These are phyloP conservation scores for Ophiocytium majus DNA, from an alignment of 352 stramenopile species.

Conservation along the genomic window DNA sequence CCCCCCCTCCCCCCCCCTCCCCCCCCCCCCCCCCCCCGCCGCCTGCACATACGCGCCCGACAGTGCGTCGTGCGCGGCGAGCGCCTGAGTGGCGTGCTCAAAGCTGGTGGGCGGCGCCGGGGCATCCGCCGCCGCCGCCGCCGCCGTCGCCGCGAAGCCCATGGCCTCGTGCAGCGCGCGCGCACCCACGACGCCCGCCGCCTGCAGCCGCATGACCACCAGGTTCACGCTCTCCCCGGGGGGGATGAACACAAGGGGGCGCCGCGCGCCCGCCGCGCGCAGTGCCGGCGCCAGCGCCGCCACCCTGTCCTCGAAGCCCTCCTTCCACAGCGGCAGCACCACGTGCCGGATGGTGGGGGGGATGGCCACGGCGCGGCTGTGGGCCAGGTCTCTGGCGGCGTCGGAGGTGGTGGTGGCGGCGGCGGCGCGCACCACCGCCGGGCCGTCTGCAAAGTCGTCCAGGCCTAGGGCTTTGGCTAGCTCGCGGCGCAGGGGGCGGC, in stretches of 20 bases:
- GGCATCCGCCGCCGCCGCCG: constrained; percentile 42
- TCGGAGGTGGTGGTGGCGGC: not conserved
- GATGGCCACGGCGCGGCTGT: constrained; percentile 51
- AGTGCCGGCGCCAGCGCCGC: constrained; percentile 41
- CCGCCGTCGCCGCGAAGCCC: constrained; percentile 40
- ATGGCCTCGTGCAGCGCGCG: constrained; percentile 53
- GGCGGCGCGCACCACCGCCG: constrained; percentile 49
- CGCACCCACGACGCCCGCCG: not conserved
- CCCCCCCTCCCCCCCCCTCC: not conserved
- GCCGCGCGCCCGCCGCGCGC: constrained; percentile 24
- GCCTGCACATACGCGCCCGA: not conserved
- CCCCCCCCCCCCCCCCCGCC: not conserved
- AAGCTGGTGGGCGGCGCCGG: not conserved
- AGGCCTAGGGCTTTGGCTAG: constrained; percentile 57
- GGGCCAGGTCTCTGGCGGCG: constrained; percentile 27
- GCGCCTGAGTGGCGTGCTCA: constrained; percentile 34
- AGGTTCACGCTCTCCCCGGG: constrained; percentile 59
- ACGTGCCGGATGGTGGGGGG: constrained; percentile 58
- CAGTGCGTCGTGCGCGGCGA: constrained; percentile 46
- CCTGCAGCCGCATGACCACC: constrained; percentile 62
- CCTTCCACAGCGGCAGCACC: constrained; percentile 59
- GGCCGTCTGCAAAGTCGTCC: not conserved
- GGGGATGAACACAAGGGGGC: constrained; percentile 49
- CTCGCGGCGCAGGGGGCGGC: constrained; percentile 61
- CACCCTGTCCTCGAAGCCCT: constrained; percentile 42